Evolutionary conservation across 306 rosid genomes (phyloP), one percentile per base, ranked within the genome.

Genomic region (Hippophae tibetana): DNA sequence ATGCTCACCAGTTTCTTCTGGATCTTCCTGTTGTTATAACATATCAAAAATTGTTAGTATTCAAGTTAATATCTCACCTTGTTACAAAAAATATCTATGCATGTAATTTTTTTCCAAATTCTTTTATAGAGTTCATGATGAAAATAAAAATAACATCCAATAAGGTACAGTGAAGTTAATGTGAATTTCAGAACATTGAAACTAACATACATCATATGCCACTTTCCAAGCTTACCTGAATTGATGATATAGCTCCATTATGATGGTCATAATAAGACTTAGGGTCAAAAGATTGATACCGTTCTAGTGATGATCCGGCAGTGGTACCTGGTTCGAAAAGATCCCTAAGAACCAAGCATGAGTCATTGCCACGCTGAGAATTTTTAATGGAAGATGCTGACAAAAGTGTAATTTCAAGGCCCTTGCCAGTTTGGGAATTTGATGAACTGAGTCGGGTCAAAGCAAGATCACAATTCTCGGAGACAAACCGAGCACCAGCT

Each of bases 341-440:
- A 18, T 90, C 95, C 76, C 81, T 85, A 60, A 81, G 89, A 77
- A 87, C 96, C 87, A 77, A 75, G 69, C 90, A 82, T 54, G 89
- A 65, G 58, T 80, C 79, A 53, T 75, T 77, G 10, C 76, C 65
- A 49, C 82, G 76, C 52, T 76, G 89, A 58, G 86, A 78, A 69
- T 58, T 56, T 60, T 60, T 81, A 54, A 75, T 48, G 13, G 96
- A 62, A 8, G 90, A 77, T 66, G 87, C 80, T 9, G 96, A 69
- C 79, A 87, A 78, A 44, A 87, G 76, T 57, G 95, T 90, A 38
- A 87, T 83, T 70, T 85, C 94, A 60, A 90, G 85, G 67, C 94
- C 84, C 62, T 77, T 72, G 67, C 64, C 76, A 57, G 64, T 64
- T 68, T 68, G 85, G 61, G 82, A 72, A 64, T 56, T 71, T 45